A percentile compares a stretch with the other conserved stretches of the same genome.
Evolutionary conservation across 192 early-diverging fungal genomes (phyloP).

Genomic region (Linnemannia elongata): DNA sequence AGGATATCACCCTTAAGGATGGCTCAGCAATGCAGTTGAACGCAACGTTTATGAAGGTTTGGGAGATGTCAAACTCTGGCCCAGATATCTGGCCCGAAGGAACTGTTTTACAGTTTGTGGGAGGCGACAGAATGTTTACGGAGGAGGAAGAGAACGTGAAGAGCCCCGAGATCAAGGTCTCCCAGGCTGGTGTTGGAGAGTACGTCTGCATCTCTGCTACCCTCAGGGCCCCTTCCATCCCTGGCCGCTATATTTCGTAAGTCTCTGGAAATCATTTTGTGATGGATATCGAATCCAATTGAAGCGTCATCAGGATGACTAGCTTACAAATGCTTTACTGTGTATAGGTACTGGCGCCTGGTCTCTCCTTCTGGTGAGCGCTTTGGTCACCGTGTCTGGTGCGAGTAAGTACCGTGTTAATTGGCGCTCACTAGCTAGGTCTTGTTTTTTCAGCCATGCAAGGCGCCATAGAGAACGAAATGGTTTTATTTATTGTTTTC

Average conservation of each 20-base stretch:
- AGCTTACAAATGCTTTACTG: neutral
- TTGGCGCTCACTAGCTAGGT: neutral
- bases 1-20: constrained; percentile 76
- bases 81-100: constrained; percentile 70
- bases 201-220: constrained; percentile 69
- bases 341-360: constrained; percentile 68
- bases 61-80: constrained; percentile 76
- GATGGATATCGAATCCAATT: neutral
- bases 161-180: constrained; percentile 54
- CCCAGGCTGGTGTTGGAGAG: constrained; percentile 62
- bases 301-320: neutral
- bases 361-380: constrained; percentile 67
- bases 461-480: neutral
- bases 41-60: constrained; percentile 73
- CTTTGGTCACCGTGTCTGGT: constrained; percentile 79
- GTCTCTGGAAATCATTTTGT: neutral
- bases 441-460: neutral
- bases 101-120: constrained; percentile 66
- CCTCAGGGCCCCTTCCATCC: constrained; percentile 67
- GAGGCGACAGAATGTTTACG: constrained; percentile 64
- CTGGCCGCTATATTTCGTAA: constrained; percentile 71
- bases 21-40: constrained; percentile 60
- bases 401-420: constrained; percentile 53
- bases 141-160: constrained; percentile 40
- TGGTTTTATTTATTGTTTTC: neutral